phyloP scores from a whole-genome alignment of 495 filamentous ascomycete species.

The Podospora australis region DNA sequence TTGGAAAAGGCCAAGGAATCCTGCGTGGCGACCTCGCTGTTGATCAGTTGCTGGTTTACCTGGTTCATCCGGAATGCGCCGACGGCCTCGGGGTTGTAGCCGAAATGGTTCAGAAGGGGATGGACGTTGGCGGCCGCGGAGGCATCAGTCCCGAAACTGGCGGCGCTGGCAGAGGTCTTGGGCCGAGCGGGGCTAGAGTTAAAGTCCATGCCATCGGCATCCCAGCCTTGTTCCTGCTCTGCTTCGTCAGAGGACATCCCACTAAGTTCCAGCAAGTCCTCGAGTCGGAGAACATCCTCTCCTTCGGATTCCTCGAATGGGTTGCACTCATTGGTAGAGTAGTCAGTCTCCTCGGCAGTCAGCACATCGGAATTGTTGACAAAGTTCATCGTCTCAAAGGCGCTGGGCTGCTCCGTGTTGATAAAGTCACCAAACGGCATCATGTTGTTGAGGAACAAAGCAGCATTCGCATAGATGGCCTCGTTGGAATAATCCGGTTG shows the following conservation, averaged over 20 bases:
- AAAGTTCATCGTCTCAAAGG: constrained; percentile 65
- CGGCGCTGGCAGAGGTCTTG: constrained; percentile 45
- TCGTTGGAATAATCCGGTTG: constrained; percentile 37
- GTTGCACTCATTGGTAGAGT: constrained; percentile 24
- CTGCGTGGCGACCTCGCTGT: constrained; percentile 50
- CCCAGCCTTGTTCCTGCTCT: constrained; percentile 34
- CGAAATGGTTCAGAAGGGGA: constrained; percentile 59
- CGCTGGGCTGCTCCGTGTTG: constrained; percentile 57
- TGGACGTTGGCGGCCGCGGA: constrained; percentile 24
- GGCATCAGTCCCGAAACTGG: constrained; percentile 35
- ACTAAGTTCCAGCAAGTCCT: constrained; percentile 68
- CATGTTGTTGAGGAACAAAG: constrained; percentile 71
- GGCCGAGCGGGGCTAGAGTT: constrained; percentile 49
- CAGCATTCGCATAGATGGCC: constrained; percentile 62
- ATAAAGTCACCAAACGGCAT: constrained; percentile 54
- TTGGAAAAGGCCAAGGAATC: constrained; percentile 48
- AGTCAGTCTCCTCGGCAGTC: constrained; percentile 24
- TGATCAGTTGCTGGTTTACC: constrained; percentile 61
- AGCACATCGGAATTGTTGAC: constrained; percentile 55
- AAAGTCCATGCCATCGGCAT: constrained; percentile 35
- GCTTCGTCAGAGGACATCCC: constrained; percentile 52
- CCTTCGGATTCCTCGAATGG: constrained; percentile 44
- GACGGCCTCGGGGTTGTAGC: constrained; percentile 55
- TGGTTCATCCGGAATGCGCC: constrained; percentile 77
- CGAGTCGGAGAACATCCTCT: constrained; percentile 62